Conservation (phyloP, 192 early-diverging fungal genomes). For the Coemansia sp. region DNA sequence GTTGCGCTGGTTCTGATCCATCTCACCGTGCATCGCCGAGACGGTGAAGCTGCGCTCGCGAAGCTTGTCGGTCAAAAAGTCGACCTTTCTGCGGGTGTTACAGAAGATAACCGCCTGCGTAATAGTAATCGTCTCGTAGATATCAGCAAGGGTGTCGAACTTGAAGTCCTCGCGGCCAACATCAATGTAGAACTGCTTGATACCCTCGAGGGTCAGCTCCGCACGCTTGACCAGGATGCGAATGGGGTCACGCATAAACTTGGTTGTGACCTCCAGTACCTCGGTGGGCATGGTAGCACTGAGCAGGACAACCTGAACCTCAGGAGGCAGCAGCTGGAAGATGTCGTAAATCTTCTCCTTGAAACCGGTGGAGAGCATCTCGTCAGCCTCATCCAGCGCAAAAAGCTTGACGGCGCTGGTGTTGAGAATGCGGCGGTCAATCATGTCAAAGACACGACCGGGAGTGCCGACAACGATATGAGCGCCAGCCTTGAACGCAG, state of each 20-base stretch:
- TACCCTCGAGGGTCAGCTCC: conserved; percentile 93
- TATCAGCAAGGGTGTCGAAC: conserved; percentile 95
- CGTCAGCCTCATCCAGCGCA: conserved; percentile 98
- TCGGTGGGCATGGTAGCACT: conserved; percentile 96
- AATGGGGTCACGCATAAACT: conserved; percentile 98
- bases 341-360: conserved; percentile 98
- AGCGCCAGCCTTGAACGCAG: conserved; percentile 72
- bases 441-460: conserved; percentile 98
- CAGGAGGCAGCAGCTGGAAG: conserved; percentile 85
- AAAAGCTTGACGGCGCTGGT: conserved; percentile 93
- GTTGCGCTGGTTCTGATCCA: conserved; percentile 95
- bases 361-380: conserved; percentile 98
- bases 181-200: conserved; percentile 96
- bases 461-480: conserved; percentile 98
- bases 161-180: conserved; percentile 99
- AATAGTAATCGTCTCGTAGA: conserved; percentile 98
- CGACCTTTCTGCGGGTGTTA: conserved; percentile 99
- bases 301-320: conserved; percentile 94
- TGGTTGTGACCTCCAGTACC: conserved; percentile 92
- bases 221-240: conserved; percentile 98
- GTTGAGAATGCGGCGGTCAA: conserved; percentile 84
- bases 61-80: conserved; percentile 98
- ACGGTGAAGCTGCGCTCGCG: conserved; percentile 89
- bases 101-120: conserved; percentile 99
- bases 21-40: conserved; percentile 99